phyloP scores from a whole-genome alignment of 2,329 filamentous ascomycete genomes.

The Dendrostoma leiphaemia region DNA sequence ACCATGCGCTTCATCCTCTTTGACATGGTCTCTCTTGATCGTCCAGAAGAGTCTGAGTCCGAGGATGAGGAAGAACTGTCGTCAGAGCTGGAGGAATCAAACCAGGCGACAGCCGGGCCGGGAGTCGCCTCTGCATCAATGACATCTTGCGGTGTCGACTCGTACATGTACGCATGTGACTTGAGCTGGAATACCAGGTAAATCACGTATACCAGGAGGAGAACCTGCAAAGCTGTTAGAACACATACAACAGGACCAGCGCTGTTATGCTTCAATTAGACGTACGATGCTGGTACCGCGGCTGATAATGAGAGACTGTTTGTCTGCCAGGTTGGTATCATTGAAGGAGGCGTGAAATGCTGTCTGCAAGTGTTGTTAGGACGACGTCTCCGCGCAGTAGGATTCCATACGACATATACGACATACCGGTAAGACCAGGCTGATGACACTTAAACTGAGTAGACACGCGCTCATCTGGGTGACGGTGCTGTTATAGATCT shows the following conservation, averaged over 20 bases:
- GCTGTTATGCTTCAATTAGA: conserved; percentile 19
- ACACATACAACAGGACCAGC: neutral
- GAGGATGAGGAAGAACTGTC: conserved; percentile 56
- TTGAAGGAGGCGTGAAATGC: conserved; percentile 89
- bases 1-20: conserved; percentile 76
- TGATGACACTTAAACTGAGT: conserved; percentile 59
- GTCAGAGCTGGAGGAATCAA: conserved; percentile 67
- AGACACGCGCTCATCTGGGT: conserved; percentile 73
- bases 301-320: conserved; percentile 76
- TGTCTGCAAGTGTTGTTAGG: conserved; percentile 50
- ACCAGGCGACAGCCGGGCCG: conserved; percentile 77
- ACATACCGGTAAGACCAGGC: conserved; percentile 53
- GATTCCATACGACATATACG: conserved; percentile 41
- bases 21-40: conserved; percentile 61
- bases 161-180: conserved; percentile 88
- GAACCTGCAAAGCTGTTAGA: conserved; percentile 47
- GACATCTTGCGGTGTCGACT: conserved; percentile 86
- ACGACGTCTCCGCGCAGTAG: neutral
- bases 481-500: conserved; percentile 70
- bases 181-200: conserved; percentile 91
- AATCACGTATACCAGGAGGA: conserved; percentile 77
- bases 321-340: conserved; percentile 60
- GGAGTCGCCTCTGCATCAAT: conserved; percentile 90
- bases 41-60: conserved; percentile 69
- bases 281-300: conserved; percentile 82